Conservation (phyloP, 2,329 filamentous ascomycete species). For the Herpotrichia juniperi region DNA sequence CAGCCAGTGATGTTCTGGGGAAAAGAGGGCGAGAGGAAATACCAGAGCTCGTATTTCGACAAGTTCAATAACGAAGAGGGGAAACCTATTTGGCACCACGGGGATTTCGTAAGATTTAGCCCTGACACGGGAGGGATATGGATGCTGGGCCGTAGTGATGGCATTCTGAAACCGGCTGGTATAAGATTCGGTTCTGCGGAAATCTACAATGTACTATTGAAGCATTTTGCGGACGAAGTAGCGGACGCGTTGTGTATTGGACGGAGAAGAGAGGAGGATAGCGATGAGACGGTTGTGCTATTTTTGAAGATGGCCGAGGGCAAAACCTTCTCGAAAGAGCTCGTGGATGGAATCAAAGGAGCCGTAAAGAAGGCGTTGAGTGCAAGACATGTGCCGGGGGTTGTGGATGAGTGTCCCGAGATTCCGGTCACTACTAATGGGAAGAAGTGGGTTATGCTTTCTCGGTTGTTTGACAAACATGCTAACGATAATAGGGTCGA, state of each 20-base stretch:
- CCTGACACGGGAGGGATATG: constrained; percentile 75
- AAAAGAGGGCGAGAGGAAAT: constrained; percentile 72
- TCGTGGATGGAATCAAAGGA: constrained; percentile 69
- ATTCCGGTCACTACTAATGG: constrained; percentile 94
- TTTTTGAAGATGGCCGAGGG: constrained; percentile 79
- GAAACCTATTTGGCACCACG: constrained; percentile 83
- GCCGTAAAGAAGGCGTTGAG: constrained; percentile 79
- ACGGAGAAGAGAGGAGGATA: constrained; percentile 70
- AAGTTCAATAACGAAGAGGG: constrained; percentile 63
- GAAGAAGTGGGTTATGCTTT: constrained; percentile 75
- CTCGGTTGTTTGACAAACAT: neutral
- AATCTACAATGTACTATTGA: constrained; percentile 92
- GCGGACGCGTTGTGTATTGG: constrained; percentile 91
- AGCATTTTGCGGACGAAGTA: constrained; percentile 78
- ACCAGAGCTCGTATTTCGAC: constrained; percentile 85
- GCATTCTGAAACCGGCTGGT: constrained; percentile 88
- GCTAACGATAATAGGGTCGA: constrained; percentile 69
- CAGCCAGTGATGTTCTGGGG: constrained; percentile 93
- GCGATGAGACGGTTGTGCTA: constrained; percentile 84
- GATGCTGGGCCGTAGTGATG: constrained; percentile 93
- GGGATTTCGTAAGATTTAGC: constrained; percentile 83
- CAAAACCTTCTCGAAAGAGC: constrained; percentile 61
- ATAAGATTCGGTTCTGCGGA: constrained; percentile 93
- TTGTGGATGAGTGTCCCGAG: constrained; percentile 82
- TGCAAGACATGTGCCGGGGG: constrained; percentile 83